Percentiles rank a stretch among this genome's conserved stretches.
Evolutionary conservation across 371 early-diverging fungal genomes (phyloP).

Genomic region (Syncephalastrum sp.): DNA sequence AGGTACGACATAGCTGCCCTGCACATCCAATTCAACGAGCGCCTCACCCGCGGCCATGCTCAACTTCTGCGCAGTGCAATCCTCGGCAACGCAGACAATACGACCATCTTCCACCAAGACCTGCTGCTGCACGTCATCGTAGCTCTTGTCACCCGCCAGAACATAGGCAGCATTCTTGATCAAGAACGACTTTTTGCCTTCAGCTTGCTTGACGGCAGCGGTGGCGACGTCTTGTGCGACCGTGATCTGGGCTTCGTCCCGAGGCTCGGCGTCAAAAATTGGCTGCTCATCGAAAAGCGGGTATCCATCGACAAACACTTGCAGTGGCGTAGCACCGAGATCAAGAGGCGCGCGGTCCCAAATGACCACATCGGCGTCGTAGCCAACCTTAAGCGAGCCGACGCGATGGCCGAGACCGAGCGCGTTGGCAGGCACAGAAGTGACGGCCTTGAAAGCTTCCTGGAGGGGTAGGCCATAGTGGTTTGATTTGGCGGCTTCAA

Average conservation of each 20-base stretch:
- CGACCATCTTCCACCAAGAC: slow-evolving; percentile 45
- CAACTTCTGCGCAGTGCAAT: slow-evolving; percentile 16
- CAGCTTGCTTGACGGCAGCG: neutral
- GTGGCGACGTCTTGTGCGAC: neutral
- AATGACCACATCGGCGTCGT: slow-evolving; percentile 77
- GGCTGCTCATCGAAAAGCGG: slow-evolving; percentile 43
- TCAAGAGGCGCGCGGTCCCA: slow-evolving; percentile 65
- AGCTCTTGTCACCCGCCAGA: slow-evolving; percentile 13
- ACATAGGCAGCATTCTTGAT: slow-evolving; percentile 40
- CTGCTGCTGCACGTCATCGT: slow-evolving; percentile 17
- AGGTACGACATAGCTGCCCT: slow-evolving; percentile 39
- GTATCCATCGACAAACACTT: slow-evolving; percentile 73
- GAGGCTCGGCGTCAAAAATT: slow-evolving; percentile 7
- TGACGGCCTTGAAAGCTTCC: slow-evolving; percentile 64
- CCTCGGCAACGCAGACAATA: slow-evolving; percentile 39
- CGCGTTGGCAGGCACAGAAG: slow-evolving; percentile 69
- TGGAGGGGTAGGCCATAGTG: slow-evolving; percentile 66
- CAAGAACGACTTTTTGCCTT: slow-evolving; percentile 16
- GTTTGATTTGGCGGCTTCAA: slow-evolving; percentile 71
- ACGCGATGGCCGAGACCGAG: slow-evolving; percentile 71
- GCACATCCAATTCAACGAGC: slow-evolving; percentile 23
- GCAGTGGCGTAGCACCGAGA: slow-evolving; percentile 68
- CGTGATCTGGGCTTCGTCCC: neutral
- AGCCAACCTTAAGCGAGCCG: slow-evolving; percentile 64
- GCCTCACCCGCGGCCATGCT: slow-evolving; percentile 5